Evolutionary conservation across 371 early-diverging fungal genomes (phyloP), one percentile per base, ranked within the genome.

Genomic region (Actinomortierella wolfii): DNA sequence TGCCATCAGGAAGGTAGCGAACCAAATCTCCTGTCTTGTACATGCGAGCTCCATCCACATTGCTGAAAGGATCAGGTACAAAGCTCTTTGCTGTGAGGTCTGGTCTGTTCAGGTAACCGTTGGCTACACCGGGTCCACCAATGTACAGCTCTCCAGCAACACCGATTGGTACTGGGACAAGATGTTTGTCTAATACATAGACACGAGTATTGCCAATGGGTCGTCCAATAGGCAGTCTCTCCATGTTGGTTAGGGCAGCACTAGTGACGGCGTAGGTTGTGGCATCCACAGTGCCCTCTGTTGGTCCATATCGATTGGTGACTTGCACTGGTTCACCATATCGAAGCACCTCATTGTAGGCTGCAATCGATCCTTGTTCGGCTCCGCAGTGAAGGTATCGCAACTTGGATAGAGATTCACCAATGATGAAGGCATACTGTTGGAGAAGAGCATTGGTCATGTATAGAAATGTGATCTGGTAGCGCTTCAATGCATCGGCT

Each of bases 71-170:
- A 29, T 64, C 53, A 23, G 55, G 42, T 0, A 55, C n/a, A 45
- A 64, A 64, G 7, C 45, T 11, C 47, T 57, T 51, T 26, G 40
- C 52, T 2, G 59, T 68, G 17, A 68, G 44, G 1, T 68, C 69
- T 0, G 69, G 64, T 3, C 59, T 41, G 46, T 73, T 66, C 24
- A 61, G 17, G 26, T 73, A 73, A 25, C 74, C 74, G 1, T 45
- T 29, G 7, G 63, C 74, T 2, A 73, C 58, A 20, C 67, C 67
- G 21, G 53, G 21, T 0, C 61, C 74, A 18, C 59, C 67, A 17
- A 71, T 61, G 15, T 59, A 61, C 24, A 71, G 29, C 43, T 71
- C 73, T 2, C 73, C 73, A 9, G 58, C 46, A 15, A 43, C 66
- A 18, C 60, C 60, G 5, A 44, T 45, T 3, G 60, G 53, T 3